Percentiles rank a stretch among this genome's conserved stretches.
Conservation (phyloP, 257 asterid species). For the Solanum tacnaense region DNA sequence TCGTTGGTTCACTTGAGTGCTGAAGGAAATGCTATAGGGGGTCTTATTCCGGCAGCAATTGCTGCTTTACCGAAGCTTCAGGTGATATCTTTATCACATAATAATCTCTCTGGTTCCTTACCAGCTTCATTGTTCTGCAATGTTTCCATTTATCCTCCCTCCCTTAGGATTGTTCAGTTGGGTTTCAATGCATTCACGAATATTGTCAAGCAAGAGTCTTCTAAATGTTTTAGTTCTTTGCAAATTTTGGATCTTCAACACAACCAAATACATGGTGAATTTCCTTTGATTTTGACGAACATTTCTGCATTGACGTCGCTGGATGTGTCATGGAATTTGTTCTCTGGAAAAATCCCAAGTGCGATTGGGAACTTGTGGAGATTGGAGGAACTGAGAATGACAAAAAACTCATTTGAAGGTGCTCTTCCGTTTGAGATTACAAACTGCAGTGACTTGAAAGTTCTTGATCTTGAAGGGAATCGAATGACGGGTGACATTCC, state of each 20-base stretch:
- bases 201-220: constrained; percentile 20
- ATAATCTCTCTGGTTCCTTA: constrained; percentile 46
- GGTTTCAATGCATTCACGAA: constrained; percentile 53
- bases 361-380: constrained; percentile 33
- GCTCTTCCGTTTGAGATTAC: constrained; percentile 31
- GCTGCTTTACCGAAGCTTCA: constrained; percentile 40
- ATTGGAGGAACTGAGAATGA: constrained; percentile 50
- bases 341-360: constrained; percentile 35
- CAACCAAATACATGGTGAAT: constrained; percentile 27
- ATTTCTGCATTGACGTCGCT: constrained; percentile 26
- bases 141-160: constrained; percentile 34
- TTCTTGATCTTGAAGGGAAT: constrained; percentile 57
- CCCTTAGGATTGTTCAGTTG: constrained; percentile 39
- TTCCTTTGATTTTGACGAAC: constrained; percentile 29
- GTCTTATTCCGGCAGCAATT: constrained; percentile 44
- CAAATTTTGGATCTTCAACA: constrained; percentile 44
- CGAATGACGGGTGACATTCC: constrained; percentile 38
- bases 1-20: constrained; percentile 56
- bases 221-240: constrained; percentile 20
- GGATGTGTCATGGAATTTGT: constrained; percentile 49
- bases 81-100: constrained; percentile 37
- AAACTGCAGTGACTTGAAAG: constrained; percentile 31
- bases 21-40: constrained; percentile 47
- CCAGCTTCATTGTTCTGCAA: constrained; percentile 53
- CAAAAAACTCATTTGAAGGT: constrained; percentile 41